These are phyloP conservation scores for Cutaneotrichosporon cavernicola DNA, from an alignment of 1,284 basidiomycete species.

Conservation along the genomic window DNA sequence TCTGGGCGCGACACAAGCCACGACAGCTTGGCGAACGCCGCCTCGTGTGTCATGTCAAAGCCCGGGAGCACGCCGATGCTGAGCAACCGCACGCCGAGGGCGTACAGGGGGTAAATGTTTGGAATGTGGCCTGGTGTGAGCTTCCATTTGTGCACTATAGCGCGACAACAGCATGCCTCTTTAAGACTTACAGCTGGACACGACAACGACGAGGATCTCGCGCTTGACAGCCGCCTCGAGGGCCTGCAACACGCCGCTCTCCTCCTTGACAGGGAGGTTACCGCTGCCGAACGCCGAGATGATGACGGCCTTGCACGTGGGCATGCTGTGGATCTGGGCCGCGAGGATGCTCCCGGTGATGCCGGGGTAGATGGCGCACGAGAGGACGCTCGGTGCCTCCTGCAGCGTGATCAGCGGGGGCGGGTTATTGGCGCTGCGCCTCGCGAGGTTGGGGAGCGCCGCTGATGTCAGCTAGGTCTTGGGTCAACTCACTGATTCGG, in stretches of 20 bases:
- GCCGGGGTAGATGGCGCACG: constrained; percentile 41
- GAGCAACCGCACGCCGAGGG: constrained; percentile 45
- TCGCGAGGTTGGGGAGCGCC: constrained; percentile 26
- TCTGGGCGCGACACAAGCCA: constrained; percentile 47
- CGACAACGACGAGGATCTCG: constrained; percentile 50
- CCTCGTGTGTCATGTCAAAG: constrained; percentile 51
- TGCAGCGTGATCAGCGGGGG: constrained; percentile 38
- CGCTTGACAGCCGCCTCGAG: constrained; percentile 40
- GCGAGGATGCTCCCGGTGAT: constrained; percentile 46
- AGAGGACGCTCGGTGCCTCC: constrained; percentile 37
- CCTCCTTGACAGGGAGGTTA: constrained; percentile 43
- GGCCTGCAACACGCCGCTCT: constrained; percentile 39
- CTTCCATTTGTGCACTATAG: not conserved
- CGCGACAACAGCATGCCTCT: not conserved
- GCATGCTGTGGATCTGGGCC: constrained; percentile 45
- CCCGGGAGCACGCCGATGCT: constrained; percentile 46
- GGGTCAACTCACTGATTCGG: constrained; percentile 44
- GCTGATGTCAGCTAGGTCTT: constrained; percentile 16
- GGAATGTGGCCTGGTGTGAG: constrained; percentile 39
- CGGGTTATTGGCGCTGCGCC: constrained; percentile 23
- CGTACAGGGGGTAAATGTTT: constrained; percentile 50
- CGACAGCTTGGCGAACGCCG: constrained; percentile 49
- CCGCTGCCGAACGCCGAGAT: constrained; percentile 48
- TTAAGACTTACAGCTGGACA: constrained; percentile 41
- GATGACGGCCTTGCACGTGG: constrained; percentile 47